A percentile compares a stretch with the other conserved stretches of the same genome.
phyloP scores from a whole-genome alignment of 257 asterid species.

The Nicotiana obtusifolia region DNA sequence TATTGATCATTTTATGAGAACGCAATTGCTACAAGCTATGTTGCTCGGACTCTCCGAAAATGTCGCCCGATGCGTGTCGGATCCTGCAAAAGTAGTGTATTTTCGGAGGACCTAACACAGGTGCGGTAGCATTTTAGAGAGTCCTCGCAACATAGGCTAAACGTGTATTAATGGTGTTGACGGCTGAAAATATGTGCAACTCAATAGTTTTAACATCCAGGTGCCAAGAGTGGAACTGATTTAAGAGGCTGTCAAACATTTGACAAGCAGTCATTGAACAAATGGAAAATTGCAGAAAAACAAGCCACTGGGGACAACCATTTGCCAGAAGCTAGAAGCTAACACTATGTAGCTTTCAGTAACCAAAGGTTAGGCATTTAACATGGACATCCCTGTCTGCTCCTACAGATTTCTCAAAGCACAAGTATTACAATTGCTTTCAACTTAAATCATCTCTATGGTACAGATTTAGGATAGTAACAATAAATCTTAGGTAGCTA shows the following conservation, averaged over 20 bases:
- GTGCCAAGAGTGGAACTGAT: background rate
- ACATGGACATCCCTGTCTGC: background rate
- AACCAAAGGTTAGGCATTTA: background rate
- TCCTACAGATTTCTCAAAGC: background rate
- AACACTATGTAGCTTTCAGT: background rate
- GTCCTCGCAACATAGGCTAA: too few species aligned
- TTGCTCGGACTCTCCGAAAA: too few species aligned
- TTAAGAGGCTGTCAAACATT: constrained; percentile 1
- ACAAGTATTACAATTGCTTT: background rate
- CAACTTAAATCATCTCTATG: background rate
- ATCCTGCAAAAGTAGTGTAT: too few species aligned
- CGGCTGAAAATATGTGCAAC: background rate
- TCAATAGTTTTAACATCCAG: background rate
- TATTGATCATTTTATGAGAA: constrained; percentile 2
- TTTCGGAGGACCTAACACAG: too few species aligned
- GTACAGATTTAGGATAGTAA: background rate
- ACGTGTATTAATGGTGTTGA: background rate
- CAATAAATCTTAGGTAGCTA: background rate
- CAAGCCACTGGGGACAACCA: background rate
- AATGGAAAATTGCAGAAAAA: background rate
- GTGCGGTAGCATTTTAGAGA: too few species aligned
- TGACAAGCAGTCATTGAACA: background rate
- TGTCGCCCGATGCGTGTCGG: too few species aligned
- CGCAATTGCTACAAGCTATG: background rate
- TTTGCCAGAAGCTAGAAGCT: background rate